A percentile compares a stretch with the other conserved stretches of the same genome.
phyloP scores from a whole-genome alignment of 495 filamentous ascomycete species.

The Trichoderma orchidacearum region DNA sequence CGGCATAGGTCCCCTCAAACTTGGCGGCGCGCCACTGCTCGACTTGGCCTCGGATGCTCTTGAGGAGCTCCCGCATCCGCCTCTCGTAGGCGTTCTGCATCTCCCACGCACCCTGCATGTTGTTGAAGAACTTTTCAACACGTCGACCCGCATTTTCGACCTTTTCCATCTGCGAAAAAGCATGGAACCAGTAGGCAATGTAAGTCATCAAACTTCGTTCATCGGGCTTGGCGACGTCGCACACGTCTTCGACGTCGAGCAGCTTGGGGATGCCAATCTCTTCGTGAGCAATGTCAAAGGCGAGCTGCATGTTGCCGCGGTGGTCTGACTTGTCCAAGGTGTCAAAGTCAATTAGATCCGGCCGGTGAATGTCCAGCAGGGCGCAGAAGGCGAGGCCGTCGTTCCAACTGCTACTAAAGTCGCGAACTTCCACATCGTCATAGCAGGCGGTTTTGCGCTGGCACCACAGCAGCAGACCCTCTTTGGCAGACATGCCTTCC shows the following conservation, averaged over 20 bases:
- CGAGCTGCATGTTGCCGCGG: conserved; percentile 91
- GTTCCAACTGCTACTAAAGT: conserved; percentile 95
- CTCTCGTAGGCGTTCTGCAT: conserved; percentile 95
- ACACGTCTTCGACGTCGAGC: conserved; percentile 95
- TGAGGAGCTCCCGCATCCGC: conserved; percentile 66
- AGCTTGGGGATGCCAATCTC: conserved; percentile 96
- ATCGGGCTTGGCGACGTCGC: conserved; percentile 89
- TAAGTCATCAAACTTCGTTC: conserved; percentile 98
- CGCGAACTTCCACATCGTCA: conserved; percentile 83
- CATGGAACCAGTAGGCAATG: conserved; percentile 99
- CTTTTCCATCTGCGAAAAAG: conserved; percentile 93
- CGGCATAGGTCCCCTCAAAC: conserved; percentile 84
- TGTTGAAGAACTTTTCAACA: conserved; percentile 96
- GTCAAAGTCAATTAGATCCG: conserved; percentile 94
- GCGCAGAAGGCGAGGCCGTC: conserved; percentile 95
- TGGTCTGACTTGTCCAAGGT: conserved; percentile 87
- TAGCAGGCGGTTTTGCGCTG: conserved; percentile 98
- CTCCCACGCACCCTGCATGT: conserved; percentile 99
- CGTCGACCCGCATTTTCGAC: conserved; percentile 93
- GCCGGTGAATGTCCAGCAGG: conserved; percentile 89
- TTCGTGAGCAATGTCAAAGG: conserved; percentile 87
- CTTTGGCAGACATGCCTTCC: conserved; percentile 95
- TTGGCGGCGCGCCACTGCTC: conserved; percentile 60
- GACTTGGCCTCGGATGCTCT: conserved; percentile 57
- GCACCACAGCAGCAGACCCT: conserved; percentile 91